These are phyloP conservation scores for Leccinellum luteum DNA, from an alignment of 768 basidiomycete genomes.

Conservation along the genomic window DNA sequence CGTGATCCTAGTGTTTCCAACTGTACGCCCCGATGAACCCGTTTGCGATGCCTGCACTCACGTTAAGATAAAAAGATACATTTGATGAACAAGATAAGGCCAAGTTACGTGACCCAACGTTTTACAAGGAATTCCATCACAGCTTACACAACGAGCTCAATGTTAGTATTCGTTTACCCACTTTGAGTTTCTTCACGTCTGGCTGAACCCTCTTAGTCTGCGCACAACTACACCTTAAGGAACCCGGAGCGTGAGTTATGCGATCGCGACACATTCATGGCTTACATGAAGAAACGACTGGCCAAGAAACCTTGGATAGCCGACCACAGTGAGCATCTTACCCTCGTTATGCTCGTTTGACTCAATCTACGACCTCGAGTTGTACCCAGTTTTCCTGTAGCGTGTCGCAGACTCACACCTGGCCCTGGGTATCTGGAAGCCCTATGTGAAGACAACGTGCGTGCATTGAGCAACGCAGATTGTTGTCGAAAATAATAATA, in stretches of 20 bases:
- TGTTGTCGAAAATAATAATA: not conserved
- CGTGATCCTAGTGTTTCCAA: conserved; percentile 30
- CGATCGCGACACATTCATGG: conserved; percentile 35
- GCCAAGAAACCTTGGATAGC: conserved; percentile 53
- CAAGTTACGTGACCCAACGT: not conserved
- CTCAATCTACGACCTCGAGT: conserved; percentile 18
- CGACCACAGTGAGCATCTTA: not conserved
- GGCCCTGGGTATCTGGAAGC: conserved; percentile 70
- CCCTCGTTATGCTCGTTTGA: not conserved
- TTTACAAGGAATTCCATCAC: not conserved
- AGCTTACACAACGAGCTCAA: not conserved
- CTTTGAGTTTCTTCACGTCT: not conserved
- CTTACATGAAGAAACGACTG: conserved; percentile 48
- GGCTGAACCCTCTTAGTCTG: conserved; percentile 12
- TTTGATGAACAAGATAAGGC: not conserved
- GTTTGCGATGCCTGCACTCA: not conserved
- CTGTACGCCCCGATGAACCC: conserved; percentile 29
- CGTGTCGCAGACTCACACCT: conserved; percentile 63
- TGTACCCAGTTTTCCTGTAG: conserved; percentile 55
- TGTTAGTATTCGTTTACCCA: not conserved
- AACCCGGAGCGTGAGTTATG: conserved; percentile 35
- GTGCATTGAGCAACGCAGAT: not conserved
- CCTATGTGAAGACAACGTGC: conserved; percentile 55
- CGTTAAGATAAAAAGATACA: not conserved
- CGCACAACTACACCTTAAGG: conserved; percentile 40